A percentile compares a stretch with the other conserved stretches of the same genome.
phyloP scores from a whole-genome alignment of 805 yeast genomes.

The Kluyveromyces starmeri region DNA sequence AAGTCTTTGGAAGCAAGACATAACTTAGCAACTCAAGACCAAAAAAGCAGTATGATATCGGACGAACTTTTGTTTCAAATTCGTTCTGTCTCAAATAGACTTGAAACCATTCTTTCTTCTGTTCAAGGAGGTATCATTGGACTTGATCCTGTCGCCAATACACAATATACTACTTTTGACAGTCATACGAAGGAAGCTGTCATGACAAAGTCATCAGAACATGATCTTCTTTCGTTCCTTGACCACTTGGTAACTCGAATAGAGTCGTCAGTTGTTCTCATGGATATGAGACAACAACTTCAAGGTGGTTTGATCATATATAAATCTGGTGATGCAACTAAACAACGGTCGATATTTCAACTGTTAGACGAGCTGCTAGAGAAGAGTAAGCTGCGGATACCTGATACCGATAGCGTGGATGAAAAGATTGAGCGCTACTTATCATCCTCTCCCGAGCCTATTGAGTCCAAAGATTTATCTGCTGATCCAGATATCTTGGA shows the following conservation, averaged over 20 bases:
- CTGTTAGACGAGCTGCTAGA: slow-evolving; percentile 20
- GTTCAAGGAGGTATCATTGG: slow-evolving; percentile 36
- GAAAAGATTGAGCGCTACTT: no score
- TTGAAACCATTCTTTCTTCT: slow-evolving; percentile 50
- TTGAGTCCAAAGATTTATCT: no score
- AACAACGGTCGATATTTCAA: slow-evolving; percentile 17
- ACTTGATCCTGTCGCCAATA: slow-evolving; percentile 5
- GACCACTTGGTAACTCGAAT: slow-evolving; percentile 63
- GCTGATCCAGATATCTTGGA: no score
- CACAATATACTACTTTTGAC: slow-evolving; percentile 15
- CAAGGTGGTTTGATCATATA: slow-evolving; percentile 14
- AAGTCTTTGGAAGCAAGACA: slow-evolving; percentile 50
- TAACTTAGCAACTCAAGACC: slow-evolving; percentile 33
- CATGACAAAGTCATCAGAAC: slow-evolving; percentile 19
- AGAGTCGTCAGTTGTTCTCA: slow-evolving; percentile 46
- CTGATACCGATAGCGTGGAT: no score
- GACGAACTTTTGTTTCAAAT: slow-evolving; percentile 41
- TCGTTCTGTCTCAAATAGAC: slow-evolving; percentile 43
- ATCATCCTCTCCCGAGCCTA: no score
- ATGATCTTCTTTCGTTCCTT: slow-evolving; percentile 45
- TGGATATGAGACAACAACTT: slow-evolving; percentile 35
- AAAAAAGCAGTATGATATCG: slow-evolving; percentile 23
- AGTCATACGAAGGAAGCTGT: slow-evolving; percentile 16
- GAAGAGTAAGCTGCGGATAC: background rate
- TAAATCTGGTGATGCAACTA: slow-evolving; percentile 8